These are phyloP conservation scores for Eucalyptus pumila DNA, from an alignment of 345 rosid genomes.

Conservation along the genomic window DNA sequence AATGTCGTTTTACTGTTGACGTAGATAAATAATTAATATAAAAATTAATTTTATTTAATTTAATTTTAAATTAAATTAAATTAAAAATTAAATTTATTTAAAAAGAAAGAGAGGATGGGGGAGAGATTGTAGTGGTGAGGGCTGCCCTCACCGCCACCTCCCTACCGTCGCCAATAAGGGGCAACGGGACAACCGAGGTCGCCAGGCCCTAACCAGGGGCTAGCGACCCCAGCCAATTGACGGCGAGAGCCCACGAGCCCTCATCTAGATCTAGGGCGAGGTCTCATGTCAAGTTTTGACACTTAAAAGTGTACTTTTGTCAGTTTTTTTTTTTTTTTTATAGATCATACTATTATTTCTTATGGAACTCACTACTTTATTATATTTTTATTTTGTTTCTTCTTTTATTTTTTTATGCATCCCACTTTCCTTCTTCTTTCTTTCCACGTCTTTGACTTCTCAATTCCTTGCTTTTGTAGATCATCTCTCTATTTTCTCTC, in stretches of 20 bases:
- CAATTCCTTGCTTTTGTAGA: no score
- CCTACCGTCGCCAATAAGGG: fast-evolving
- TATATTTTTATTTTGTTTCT: no score
- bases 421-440: no score
- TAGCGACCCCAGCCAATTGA: fast-evolving
- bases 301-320: fast-evolving
- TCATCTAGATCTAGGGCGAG: fast-evolving
- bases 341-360: no score
- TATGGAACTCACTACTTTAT: no score
- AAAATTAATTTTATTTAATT: no score
- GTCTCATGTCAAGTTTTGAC: fast-evolving
- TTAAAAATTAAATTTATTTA: no score
- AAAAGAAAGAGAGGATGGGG: fast-evolving
- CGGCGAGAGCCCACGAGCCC: fast-evolving
- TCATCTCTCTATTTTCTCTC: no score
- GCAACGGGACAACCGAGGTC: fast-evolving
- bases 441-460: no score
- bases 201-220: fast-evolving
- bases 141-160: fast-evolving
- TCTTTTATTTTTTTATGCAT: no score
- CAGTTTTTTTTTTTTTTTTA: fast-evolving
- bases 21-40: fast-evolving
- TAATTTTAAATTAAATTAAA: no score
- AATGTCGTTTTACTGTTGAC: fast-evolving
- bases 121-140: fast-evolving